Evolutionary conservation across 306 rosid genomes (phyloP), one percentile per base, ranked within the genome.

Genomic region (Sicyos baderoa): DNA sequence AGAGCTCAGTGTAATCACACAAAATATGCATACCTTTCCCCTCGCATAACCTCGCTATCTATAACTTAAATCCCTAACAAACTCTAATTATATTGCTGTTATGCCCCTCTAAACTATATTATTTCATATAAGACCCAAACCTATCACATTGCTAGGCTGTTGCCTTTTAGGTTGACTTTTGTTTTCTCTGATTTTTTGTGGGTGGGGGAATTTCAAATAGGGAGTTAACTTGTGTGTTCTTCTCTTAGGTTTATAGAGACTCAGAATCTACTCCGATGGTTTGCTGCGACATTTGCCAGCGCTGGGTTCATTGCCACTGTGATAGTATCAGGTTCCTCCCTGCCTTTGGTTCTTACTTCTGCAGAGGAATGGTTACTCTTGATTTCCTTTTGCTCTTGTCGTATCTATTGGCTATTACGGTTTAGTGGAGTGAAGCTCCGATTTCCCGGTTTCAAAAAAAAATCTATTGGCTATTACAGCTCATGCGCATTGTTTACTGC

Each of bases 191-290:
- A 12, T 40, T 40, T 40, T 9, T 10, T 10, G 45, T 40, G 45
- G 45, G 10, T 9, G 11, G 45, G 45, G 45, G 45, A 40, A 40
- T 40, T 40, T 7, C 7, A 40, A 40, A 9, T 9, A 40, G 45
- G 45, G 45, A 40, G 53, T 68, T 10, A 54, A 15, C 74, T 47
- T n/a, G 50, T 68, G 74, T 71, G 57, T 52, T 45, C 76, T 66
- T 68, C 79, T 79, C 78, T 76, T 80, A 94, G 99, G 99, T 94
- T 52, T 94, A 94, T 83, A 86, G 99, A 81, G 99, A 94, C 83
- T 94, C 99, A 56, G 99, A 94, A 80, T 86, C 99, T 18, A 94
- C 99, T 21, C 99, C 99, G 17, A 94, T 94, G 99, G 97, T 94
- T 78, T 90, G 99, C 84, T 94, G 99, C 78, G 99, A 94, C 79